Conservation (phyloP, 2,329 filamentous ascomycete genomes). For the Penicillium griseofulvum region DNA sequence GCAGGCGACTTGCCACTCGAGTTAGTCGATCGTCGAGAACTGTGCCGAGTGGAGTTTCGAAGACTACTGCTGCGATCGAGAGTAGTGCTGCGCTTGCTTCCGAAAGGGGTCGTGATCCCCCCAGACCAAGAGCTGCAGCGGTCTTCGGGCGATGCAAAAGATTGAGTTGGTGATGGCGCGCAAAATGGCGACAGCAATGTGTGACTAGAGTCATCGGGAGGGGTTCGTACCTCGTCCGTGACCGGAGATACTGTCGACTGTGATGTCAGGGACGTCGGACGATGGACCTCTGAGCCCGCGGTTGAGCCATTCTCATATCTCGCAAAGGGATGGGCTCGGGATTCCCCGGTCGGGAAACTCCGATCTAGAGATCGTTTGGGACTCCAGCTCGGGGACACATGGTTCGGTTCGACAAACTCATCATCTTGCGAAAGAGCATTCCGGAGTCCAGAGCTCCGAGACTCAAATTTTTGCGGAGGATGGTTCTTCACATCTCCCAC, state of each 20-base stretch:
- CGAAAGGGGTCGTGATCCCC: constrained; percentile 30
- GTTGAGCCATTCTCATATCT: constrained; percentile 25
- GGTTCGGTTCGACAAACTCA: constrained; percentile 18
- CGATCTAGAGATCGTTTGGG: constrained; percentile 24
- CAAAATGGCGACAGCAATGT: constrained; percentile 39
- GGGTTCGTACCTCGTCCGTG: constrained; percentile 42
- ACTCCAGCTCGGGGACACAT: constrained; percentile 21
- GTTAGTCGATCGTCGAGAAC: constrained; percentile 50
- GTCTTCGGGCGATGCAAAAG: constrained; percentile 41
- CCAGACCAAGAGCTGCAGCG: constrained; percentile 43
- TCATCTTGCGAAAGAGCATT: constrained; percentile 39
- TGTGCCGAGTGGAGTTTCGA: constrained; percentile 33
- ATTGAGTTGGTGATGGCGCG: constrained; percentile 37
- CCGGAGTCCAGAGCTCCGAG: constrained; percentile 35
- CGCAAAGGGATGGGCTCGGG: constrained; percentile 22
- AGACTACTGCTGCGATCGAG: constrained; percentile 36
- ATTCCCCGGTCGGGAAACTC: constrained; percentile 26
- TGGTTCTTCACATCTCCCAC: constrained; percentile 29
- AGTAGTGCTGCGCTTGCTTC: constrained; percentile 37
- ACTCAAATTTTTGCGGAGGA: constrained; percentile 28
- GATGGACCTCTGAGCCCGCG: constrained; percentile 32
- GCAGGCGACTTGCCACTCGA: constrained; percentile 58
- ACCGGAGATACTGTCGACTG: constrained; percentile 44
- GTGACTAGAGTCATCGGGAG: constrained; percentile 38
- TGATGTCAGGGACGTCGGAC: constrained; percentile 45